Evolutionary conservation across 371 early-diverging fungal species (phyloP).

Genomic region (Haplosporangium sp.): DNA sequence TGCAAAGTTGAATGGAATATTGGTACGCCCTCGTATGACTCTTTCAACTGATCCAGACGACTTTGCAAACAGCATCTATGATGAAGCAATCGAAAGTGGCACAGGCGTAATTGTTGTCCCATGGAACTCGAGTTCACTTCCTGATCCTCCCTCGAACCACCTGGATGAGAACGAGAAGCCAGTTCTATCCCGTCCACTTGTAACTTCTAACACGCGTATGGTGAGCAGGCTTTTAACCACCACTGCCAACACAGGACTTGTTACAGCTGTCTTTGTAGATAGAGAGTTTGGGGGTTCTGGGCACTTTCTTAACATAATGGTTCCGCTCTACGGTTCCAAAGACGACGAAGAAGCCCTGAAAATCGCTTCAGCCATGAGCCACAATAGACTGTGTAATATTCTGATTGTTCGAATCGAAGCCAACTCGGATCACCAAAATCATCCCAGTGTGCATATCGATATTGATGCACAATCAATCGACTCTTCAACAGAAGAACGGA

Average conservation of each 20-base stretch:
- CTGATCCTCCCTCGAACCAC: conserved; percentile 22
- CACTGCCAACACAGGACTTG: conserved; percentile 24
- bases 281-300: conserved; percentile 52
- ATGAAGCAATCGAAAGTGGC: conserved; percentile 57
- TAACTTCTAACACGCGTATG: conserved; percentile 45
- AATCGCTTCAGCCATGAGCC: conserved; percentile 39
- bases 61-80: conserved; percentile 67
- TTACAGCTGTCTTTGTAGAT: conserved; percentile 47
- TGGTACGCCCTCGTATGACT: conserved; percentile 58
- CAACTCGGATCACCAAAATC: conserved; percentile 56
- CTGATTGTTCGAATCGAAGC: conserved; percentile 35
- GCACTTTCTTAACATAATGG: conserved; percentile 41
- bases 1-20: conserved; percentile 73
- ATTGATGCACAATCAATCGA: conserved; percentile 29
- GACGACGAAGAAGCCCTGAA: conserved; percentile 47
- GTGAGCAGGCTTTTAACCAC: conserved; percentile 30
- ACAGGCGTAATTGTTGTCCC: conserved; percentile 64
- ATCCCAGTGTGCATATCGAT: conserved; percentile 16
- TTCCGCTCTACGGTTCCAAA: conserved; percentile 42
- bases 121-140: conserved; percentile 58
- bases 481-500: conserved; percentile 9
- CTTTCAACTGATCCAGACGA: conserved; percentile 62
- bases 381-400: conserved; percentile 24
- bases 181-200: conserved; percentile 27
- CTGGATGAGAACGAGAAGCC: conserved; percentile 11